Conservation (phyloP, 225 moss, liverwort and hornwort genomes). For the Polytrichum commune region DNA sequence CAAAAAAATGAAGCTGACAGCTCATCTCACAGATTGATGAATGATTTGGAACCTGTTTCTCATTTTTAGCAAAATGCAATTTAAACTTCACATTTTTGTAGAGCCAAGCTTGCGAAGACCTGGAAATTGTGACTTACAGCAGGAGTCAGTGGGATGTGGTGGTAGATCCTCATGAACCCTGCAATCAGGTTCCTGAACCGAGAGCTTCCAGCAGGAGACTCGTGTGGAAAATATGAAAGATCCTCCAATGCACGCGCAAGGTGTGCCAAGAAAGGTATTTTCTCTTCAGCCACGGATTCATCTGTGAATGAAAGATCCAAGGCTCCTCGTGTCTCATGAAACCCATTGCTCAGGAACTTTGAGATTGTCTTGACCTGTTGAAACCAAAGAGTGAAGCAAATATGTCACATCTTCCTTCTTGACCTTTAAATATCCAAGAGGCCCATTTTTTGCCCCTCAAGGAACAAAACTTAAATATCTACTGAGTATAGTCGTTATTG, state of each 20-base stretch:
- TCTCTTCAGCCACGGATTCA: slow-evolving; percentile 89
- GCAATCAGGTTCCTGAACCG: slow-evolving; percentile 80
- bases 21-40: too few species aligned
- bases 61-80: too few species aligned
- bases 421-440: too few species aligned
- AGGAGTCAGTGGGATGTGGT: slow-evolving; percentile 79
- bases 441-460: too few species aligned
- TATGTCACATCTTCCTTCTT: too few species aligned
- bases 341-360: slow-evolving; percentile 79
- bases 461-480: too few species aligned
- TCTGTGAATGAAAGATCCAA: slow-evolving; percentile 83
- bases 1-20: too few species aligned
- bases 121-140: slow-evolving; percentile 42
- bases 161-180: slow-evolving; percentile 91
- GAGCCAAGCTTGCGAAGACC: background rate
- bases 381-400: background rate
- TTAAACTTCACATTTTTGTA: background rate
- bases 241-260: slow-evolving; percentile 73
- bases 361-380: slow-evolving; percentile 89
- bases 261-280: slow-evolving; percentile 95
- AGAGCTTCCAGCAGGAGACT: slow-evolving; percentile 71
- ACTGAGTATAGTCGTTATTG: too few species aligned
- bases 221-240: slow-evolving; percentile 80
- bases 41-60: too few species aligned
- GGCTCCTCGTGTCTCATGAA: slow-evolving; percentile 85